Base-by-base conservation (phyloP, 306 rosid species). In the Sesbania bispinosa region DNA sequence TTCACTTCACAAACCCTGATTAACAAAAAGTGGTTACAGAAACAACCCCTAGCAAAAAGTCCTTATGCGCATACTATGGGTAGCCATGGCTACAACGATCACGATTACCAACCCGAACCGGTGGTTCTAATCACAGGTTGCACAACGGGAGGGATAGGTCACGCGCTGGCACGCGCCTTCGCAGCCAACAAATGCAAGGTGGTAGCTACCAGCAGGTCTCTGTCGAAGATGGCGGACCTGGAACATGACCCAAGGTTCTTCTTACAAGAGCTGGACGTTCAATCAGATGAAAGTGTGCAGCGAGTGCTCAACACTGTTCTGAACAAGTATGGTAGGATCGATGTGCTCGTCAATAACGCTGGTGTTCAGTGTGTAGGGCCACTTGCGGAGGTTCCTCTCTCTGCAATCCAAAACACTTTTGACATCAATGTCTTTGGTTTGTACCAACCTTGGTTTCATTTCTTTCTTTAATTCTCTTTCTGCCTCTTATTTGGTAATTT, bases 61-160 rank as follows among this genome's bases (percentile, higher is more conserved):
- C n/a, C n/a, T n/a, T n/a, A n/a, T n/a, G n/a, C n/a, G n/a, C n/a
- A n/a, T n/a, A n/a, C n/a, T n/a, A n/a, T n/a, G n/a, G n/a, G n/a
- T n/a, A 1, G 3, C 21, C 20, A 4, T 5, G 21, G 1, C 29
- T 19, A 21, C 1, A 13, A 2, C 6, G 29, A 70, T 1, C 58
- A 77, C 0, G 24, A 19, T 1, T 30, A 30, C 4, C 11, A 33
- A 14, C 36, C 29, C 0, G 45, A 69, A 20, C 84, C 82, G 0
- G 96, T 93, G 52, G 97, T 93, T n/a, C 77, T 93, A 21, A 70
- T 93, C 59, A 90, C 90, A 0, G 98, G 96, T 1, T 90, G 98
- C 42, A 62, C 87, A 2, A 18, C 55, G 3, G 93, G 96, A 16
- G 92, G 98, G 0, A 87, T 93, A 3, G 98, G 98, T 0, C 80